Conservation (phyloP, 192 early-diverging fungal genomes). For the Coemansia sp. region DNA sequence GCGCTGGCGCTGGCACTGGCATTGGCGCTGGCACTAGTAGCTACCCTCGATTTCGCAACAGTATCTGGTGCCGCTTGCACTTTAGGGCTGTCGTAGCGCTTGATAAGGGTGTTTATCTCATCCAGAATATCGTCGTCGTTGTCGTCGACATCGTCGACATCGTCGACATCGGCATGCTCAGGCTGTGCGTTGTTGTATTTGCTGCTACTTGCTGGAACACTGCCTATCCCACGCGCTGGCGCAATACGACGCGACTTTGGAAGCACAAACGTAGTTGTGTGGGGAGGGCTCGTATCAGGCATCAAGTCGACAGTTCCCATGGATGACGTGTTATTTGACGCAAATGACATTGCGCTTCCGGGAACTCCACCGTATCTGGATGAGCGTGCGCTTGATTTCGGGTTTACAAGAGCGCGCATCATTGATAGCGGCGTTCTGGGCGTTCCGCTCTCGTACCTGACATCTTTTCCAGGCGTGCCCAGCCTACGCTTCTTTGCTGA, state of each 20-base stretch:
- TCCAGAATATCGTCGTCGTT: conserved; percentile 48
- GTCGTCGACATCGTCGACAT: conserved; percentile 33
- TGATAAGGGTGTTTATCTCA: conserved; percentile 43
- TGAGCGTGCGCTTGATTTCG: conserved; percentile 6
- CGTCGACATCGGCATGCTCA: conserved; percentile 14
- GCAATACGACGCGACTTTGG: conserved; percentile 41
- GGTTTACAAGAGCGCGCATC: conserved; percentile 37
- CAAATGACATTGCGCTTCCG: conserved; percentile 27
- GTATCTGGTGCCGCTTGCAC: background rate
- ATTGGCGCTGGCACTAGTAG: no score
- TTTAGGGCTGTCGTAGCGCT: conserved; percentile 37
- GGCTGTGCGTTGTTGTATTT: background rate
- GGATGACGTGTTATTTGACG: conserved; percentile 41
- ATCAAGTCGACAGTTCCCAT: conserved; percentile 47
- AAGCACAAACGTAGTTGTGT: conserved; percentile 42
- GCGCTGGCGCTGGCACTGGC: no score
- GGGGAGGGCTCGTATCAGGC: conserved; percentile 47
- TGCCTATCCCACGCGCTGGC: conserved; percentile 3
- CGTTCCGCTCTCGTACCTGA: background rate
- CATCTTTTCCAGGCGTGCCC: conserved; percentile 22
- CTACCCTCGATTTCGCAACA: background rate
- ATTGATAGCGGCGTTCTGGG: conserved; percentile 39
- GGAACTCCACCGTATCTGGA: conserved; percentile 6
- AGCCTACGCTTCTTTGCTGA: conserved; percentile 26
- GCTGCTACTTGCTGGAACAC: background rate